These are phyloP conservation scores for Magnusiomyces starmeri DNA, from an alignment of 1,139 yeast species.

Conservation along the genomic window DNA sequence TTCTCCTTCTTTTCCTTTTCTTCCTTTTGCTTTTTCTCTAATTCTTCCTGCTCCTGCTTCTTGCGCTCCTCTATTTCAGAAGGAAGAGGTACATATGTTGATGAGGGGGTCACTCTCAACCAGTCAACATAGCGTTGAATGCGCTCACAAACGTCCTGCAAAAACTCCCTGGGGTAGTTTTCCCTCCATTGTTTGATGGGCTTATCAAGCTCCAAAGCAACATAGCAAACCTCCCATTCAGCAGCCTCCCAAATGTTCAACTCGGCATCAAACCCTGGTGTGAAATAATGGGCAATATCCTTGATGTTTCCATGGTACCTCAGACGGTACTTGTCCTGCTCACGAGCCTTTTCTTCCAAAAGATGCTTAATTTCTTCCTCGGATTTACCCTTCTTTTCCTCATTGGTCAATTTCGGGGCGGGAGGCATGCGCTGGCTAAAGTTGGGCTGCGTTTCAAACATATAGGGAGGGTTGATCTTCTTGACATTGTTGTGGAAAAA, in stretches of 20 bases:
- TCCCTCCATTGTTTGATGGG: constrained; percentile 43
- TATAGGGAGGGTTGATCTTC: constrained; percentile 54
- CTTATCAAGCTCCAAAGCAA: constrained; percentile 31
- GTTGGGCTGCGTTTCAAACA: not conserved
- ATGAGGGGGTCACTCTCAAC: constrained; percentile 17
- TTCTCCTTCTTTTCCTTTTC: not conserved
- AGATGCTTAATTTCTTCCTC: constrained; percentile 9
- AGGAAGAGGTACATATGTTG: not conserved
- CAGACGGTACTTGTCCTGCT: constrained; percentile 27
- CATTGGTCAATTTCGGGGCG: constrained; percentile 22
- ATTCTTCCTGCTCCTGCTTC: not conserved
- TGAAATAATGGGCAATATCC: not conserved
- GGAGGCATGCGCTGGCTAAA: constrained; percentile 32
- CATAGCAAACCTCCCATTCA: constrained; percentile 51
- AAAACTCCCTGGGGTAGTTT: constrained; percentile 42
- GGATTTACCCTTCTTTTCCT: constrained; percentile 9
- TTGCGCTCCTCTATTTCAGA: not conserved
- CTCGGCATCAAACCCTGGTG: constrained; percentile 45
- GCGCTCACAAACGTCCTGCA: constrained; percentile 24
- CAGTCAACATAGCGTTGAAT: constrained; percentile 29
- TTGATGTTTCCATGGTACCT: not conserved
- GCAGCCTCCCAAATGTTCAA: constrained; percentile 53
- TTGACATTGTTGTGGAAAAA: constrained; percentile 65
- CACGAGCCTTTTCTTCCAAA: constrained; percentile 49
- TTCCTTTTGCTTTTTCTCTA: not conserved